These are phyloP conservation scores for Mariannaea elegans DNA, from an alignment of 2,329 filamentous ascomycete genomes.

Conservation along the genomic window DNA sequence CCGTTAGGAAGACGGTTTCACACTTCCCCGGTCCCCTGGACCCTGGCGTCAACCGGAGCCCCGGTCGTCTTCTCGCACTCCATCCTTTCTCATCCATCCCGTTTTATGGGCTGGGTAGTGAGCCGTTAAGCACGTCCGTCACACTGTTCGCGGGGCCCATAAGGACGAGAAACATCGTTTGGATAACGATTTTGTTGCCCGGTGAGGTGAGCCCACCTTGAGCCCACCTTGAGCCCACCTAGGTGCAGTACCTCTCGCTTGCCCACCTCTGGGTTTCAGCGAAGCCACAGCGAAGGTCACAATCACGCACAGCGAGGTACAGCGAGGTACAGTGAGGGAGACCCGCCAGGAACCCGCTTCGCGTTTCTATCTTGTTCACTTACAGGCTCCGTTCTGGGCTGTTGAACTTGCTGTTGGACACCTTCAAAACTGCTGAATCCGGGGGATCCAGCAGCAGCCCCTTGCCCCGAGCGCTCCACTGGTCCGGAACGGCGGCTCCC, in stretches of 20 bases:
- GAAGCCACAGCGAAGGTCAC: slow-evolving; percentile 12
- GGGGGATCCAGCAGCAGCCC: slow-evolving; percentile 22
- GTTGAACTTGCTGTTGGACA: background rate
- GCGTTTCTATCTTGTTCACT: slow-evolving; percentile 6
- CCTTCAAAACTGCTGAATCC: slow-evolving; percentile 11
- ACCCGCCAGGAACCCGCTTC: slow-evolving; percentile 5
- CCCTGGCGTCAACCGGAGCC: slow-evolving; percentile 4
- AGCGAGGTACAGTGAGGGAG: background rate
- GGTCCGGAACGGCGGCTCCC: slow-evolving; percentile 37
- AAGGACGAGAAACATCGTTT: slow-evolving; percentile 15
- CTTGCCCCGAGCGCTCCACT: slow-evolving; percentile 41
- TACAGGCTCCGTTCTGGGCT: background rate
- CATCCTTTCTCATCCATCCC: slow-evolving; percentile 9
- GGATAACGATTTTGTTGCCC: slow-evolving; percentile 20
- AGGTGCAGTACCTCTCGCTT: slow-evolving; percentile 15
- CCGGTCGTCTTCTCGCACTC: slow-evolving; percentile 5
- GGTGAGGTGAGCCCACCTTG: slow-evolving; percentile 38
- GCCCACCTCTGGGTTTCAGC: slow-evolving; percentile 11
- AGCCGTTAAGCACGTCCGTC: slow-evolving; percentile 13
- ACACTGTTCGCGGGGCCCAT: slow-evolving; percentile 3
- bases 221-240: slow-evolving; percentile 34
- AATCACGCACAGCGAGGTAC: slow-evolving; percentile 7
- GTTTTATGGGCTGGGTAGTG: background rate
- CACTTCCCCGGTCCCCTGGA: slow-evolving; percentile 18
- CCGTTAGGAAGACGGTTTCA: slow-evolving; percentile 3